These are phyloP conservation scores for Nannochloris sp. DNA, from an alignment of 139 green algal genomes.

Conservation along the genomic window DNA sequence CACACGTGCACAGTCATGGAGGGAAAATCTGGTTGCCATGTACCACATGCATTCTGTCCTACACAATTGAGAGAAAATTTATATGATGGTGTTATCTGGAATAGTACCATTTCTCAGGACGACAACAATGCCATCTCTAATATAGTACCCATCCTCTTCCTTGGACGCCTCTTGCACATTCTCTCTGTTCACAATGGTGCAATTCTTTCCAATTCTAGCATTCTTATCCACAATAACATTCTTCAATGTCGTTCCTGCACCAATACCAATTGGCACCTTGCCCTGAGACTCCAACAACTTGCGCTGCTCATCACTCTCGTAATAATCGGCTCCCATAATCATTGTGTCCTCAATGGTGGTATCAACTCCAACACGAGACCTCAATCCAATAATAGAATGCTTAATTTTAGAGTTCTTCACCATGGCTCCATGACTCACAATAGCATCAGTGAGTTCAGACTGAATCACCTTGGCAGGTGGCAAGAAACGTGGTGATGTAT, in stretches of 20 bases:
- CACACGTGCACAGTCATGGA: background rate
- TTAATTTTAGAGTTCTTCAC: slow-evolving; percentile 72
- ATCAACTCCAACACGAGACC: slow-evolving; percentile 53
- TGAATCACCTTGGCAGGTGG: slow-evolving; percentile 87
- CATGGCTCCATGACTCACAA: slow-evolving; percentile 73
- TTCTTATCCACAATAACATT: slow-evolving; percentile 99
- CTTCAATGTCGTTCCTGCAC: slow-evolving; percentile 55
- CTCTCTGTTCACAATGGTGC: slow-evolving; percentile 77
- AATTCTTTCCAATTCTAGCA: slow-evolving; percentile 84
- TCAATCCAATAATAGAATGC: slow-evolving; percentile 89
- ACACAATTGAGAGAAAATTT: slow-evolving; percentile 15
- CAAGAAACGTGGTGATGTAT: slow-evolving; percentile 95
- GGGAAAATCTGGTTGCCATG: background rate
- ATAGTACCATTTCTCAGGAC: slow-evolving; percentile 81
- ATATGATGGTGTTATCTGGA: slow-evolving; percentile 67
- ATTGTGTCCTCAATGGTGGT: slow-evolving; percentile 67
- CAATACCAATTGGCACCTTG: slow-evolving; percentile 88
- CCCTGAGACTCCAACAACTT: slow-evolving; percentile 46
- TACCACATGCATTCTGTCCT: background rate
- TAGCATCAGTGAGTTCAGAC: slow-evolving; percentile 50
- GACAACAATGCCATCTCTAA: slow-evolving; percentile 90
- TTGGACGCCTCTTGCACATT: slow-evolving; percentile 77
- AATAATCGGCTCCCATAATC: slow-evolving; percentile 97
- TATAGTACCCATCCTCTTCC: slow-evolving; percentile 85
- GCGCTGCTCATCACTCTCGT: slow-evolving; percentile 81